Evolutionary conservation across 176 grass and related monocot genomes (phyloP).

Genomic region (Hordeum marinum): DNA sequence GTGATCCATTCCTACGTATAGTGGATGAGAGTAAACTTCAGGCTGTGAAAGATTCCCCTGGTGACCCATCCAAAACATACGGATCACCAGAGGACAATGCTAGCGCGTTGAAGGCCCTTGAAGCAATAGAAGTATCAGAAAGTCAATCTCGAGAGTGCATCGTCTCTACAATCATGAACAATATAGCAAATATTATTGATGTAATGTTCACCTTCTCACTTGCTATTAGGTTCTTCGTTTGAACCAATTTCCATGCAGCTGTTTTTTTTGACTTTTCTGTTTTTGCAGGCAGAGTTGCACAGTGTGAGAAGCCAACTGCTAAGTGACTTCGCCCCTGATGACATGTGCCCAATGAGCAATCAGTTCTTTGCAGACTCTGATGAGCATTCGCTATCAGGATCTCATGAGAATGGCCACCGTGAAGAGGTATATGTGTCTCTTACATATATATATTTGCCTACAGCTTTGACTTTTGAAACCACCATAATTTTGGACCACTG

Average conservation of each 20-base stretch:
- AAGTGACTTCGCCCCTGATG: conserved; percentile 90
- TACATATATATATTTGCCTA: conserved; percentile 3
- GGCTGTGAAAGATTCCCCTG: conserved; percentile 53
- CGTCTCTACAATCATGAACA: conserved; percentile 82
- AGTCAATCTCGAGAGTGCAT: conserved; percentile 91
- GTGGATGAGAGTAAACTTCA: conserved; percentile 76
- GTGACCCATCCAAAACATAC: conserved; percentile 49
- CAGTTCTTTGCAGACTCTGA: conserved; percentile 55
- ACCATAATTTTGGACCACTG: not conserved
- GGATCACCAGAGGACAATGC: conserved; percentile 85
- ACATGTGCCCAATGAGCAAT: conserved; percentile 70
- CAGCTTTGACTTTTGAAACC: not conserved
- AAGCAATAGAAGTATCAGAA: conserved; percentile 74
- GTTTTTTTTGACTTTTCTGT: conserved; percentile 5
- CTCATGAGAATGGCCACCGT: conserved; percentile 40
- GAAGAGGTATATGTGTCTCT: conserved; percentile 37
- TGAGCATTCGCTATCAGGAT: conserved; percentile 38
- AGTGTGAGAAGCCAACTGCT: conserved; percentile 68
- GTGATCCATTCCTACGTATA: conserved; percentile 90
- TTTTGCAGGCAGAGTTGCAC: conserved; percentile 73
- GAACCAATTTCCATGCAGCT: conserved; percentile 14
- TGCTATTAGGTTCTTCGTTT: conserved; percentile 6
- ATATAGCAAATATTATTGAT: conserved; percentile 64
- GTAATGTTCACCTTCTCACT: conserved; percentile 48
- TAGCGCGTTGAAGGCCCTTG: conserved; percentile 66